Conservation (phyloP, 768 basidiomycete species). For the Tylopilus subfusipes region DNA sequence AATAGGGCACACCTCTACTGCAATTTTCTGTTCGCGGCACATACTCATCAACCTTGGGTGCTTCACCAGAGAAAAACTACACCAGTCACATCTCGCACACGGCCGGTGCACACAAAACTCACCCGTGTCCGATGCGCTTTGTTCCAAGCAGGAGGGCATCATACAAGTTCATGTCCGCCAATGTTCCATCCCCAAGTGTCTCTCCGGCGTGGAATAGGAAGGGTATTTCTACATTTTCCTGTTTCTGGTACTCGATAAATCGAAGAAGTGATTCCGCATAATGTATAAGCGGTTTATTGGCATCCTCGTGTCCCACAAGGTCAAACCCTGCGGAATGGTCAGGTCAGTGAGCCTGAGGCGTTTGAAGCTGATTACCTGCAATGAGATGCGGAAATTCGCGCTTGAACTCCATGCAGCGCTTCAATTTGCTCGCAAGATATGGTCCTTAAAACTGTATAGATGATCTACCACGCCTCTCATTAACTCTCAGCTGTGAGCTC, state of each 20-base stretch:
- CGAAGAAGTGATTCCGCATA: slow-evolving; percentile 38
- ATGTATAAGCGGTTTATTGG: slow-evolving; percentile 30
- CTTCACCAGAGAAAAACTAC: not conserved
- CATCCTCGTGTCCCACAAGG: slow-evolving; percentile 30
- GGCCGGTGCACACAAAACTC: not conserved
- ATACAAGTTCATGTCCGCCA: not conserved
- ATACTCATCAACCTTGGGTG: not conserved
- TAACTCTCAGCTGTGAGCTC: not conserved
- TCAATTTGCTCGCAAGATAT: slow-evolving; percentile 37
- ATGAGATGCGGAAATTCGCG: slow-evolving; percentile 45
- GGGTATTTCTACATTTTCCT: not conserved
- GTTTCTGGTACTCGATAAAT: slow-evolving; percentile 36
- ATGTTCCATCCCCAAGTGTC: not conserved
- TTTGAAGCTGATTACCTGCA: slow-evolving; percentile 29
- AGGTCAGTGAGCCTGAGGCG: not conserved
- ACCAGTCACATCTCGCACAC: not conserved
- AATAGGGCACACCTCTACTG: not conserved
- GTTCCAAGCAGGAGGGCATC: not conserved
- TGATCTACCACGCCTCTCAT: slow-evolving; percentile 32
- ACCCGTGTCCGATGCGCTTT: not conserved
- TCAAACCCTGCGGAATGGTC: slow-evolving; percentile 39
- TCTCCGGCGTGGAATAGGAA: not conserved
- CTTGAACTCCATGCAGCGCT: slow-evolving; percentile 43
- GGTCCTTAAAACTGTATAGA: slow-evolving; percentile 39
- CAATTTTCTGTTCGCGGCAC: not conserved